Percentiles rank a stretch among this genome's conserved stretches.
phyloP scores from a whole-genome alignment of 2,329 filamentous ascomycete species.

The Albifimbria verrucaria region DNA sequence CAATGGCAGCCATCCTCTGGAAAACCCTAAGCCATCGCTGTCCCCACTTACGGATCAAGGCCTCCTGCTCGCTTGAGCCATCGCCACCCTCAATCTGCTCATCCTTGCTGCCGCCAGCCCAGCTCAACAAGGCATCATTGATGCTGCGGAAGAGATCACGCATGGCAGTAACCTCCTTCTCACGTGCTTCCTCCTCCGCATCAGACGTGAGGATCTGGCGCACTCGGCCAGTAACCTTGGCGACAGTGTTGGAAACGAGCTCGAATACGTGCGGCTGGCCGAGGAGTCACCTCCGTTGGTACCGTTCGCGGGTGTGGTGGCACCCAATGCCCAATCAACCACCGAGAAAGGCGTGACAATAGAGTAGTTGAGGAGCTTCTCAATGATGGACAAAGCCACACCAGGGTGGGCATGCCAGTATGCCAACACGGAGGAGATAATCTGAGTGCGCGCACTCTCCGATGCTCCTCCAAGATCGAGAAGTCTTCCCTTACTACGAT shows the following conservation, averaged over 20 bases:
- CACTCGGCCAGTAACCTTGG: constrained; percentile 84
- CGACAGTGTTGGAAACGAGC: constrained; percentile 82
- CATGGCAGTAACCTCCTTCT: constrained; percentile 70
- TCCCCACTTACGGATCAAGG: constrained; percentile 75
- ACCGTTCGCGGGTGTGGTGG: constrained; percentile 43
- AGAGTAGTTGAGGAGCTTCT: constrained; percentile 96
- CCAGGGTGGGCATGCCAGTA: constrained; percentile 95
- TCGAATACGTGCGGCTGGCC: constrained; percentile 79
- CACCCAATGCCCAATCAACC: constrained; percentile 82
- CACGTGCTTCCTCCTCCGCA: constrained; percentile 62
- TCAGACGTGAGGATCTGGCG: constrained; percentile 71
- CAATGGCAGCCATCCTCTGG: constrained; percentile 74
- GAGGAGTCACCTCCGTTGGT: constrained; percentile 61
- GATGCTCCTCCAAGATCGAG: constrained; percentile 74
- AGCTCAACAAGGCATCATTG: constrained; percentile 70
- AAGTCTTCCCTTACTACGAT: constrained; percentile 87
- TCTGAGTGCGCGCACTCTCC: constrained; percentile 75
- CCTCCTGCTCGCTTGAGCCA: constrained; percentile 54
- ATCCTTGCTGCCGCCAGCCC: constrained; percentile 72
- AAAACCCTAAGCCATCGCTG: constrained; percentile 85
- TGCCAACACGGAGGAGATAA: constrained; percentile 82
- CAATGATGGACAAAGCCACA: constrained; percentile 85
- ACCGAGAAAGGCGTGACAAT: constrained; percentile 85
- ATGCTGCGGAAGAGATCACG: constrained; percentile 76
- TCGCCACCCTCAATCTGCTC: constrained; percentile 69